A percentile compares a stretch with the other conserved stretches of the same genome.
Conservation (phyloP, 768 basidiomycete genomes). For the Calocybe gangraenosa region DNA sequence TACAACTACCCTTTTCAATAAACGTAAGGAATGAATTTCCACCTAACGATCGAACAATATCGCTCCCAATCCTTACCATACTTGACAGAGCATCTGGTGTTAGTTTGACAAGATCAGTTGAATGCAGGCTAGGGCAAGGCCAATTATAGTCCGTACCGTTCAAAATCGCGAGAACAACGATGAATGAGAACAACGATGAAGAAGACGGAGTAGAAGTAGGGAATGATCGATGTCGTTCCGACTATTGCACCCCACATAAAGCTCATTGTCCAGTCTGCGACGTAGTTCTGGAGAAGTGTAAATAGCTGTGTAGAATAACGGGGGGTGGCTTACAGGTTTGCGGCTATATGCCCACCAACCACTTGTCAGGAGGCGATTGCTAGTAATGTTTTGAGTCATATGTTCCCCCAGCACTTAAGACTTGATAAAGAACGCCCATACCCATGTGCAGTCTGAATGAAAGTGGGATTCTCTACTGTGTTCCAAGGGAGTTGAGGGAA, state of each 20-base stretch:
- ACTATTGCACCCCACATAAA: slow-evolving; percentile 82
- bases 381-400: slow-evolving; percentile 21
- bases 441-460: slow-evolving; percentile 93
- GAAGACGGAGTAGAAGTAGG: slow-evolving; percentile 96
- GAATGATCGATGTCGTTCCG: slow-evolving; percentile 75
- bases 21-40: slow-evolving; percentile 84
- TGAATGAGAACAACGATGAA: slow-evolving; percentile 92
- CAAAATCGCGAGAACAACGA: slow-evolving; percentile 91
- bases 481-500: slow-evolving; percentile 93
- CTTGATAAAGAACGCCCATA: slow-evolving; percentile 23
- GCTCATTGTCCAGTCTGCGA: slow-evolving; percentile 87
- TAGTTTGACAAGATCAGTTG: neutral
- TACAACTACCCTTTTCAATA: slow-evolving; percentile 53
- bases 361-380: slow-evolving; percentile 85
- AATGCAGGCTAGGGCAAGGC: neutral
- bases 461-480: slow-evolving; percentile 81
- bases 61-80: slow-evolving; percentile 95
- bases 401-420: neutral
- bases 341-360: slow-evolving; percentile 95
- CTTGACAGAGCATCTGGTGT: slow-evolving; percentile 71
- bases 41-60: slow-evolving; percentile 84
- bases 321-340: slow-evolving; percentile 68
- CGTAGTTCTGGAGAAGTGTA: slow-evolving; percentile 65
- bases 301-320: neutral
- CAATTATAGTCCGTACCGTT: slow-evolving; percentile 49